Conservation (phyloP, 208 protist species). For the Leishmania major region DNA sequence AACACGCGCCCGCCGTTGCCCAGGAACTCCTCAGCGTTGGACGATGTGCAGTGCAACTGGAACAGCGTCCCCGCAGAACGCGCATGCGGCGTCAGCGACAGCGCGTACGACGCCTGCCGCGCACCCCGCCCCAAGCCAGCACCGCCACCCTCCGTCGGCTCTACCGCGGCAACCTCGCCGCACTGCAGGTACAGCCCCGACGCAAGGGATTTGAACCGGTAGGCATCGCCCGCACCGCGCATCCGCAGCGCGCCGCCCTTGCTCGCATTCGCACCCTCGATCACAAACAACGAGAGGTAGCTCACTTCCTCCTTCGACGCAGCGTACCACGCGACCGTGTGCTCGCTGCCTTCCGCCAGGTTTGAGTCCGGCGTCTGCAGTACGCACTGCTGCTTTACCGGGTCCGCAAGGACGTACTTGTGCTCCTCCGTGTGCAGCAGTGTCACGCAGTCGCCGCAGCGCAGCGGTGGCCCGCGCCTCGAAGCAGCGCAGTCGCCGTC, state of each 20-base stretch:
- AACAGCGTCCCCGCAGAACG: constrained; percentile 44
- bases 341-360: constrained; percentile 17
- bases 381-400: constrained; percentile 25
- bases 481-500: constrained; percentile 46
- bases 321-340: constrained; percentile 20
- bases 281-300: constrained; percentile 52
- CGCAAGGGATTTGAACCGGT: constrained; percentile 48
- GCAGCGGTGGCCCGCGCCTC: constrained; percentile 37
- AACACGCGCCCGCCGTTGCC: constrained; percentile 46
- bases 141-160: constrained; percentile 1
- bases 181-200: constrained; percentile 48
- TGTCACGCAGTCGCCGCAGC: constrained; percentile 66
- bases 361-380: constrained; percentile 32
- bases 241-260: constrained; percentile 50
- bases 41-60: constrained; percentile 31
- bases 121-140: background rate
- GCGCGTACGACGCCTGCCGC: constrained; percentile 21
- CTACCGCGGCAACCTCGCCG: constrained; percentile 16
- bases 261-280: constrained; percentile 44
- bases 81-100: constrained; percentile 35
- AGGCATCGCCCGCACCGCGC: constrained; percentile 27
- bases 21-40: constrained; percentile 29
- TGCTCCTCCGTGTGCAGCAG: constrained; percentile 63
- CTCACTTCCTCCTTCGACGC: constrained; percentile 44
- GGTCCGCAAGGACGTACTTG: constrained; percentile 42